Conservation (phyloP, 2,329 filamentous ascomycete genomes). For the Leptographium radiaticola region DNA sequence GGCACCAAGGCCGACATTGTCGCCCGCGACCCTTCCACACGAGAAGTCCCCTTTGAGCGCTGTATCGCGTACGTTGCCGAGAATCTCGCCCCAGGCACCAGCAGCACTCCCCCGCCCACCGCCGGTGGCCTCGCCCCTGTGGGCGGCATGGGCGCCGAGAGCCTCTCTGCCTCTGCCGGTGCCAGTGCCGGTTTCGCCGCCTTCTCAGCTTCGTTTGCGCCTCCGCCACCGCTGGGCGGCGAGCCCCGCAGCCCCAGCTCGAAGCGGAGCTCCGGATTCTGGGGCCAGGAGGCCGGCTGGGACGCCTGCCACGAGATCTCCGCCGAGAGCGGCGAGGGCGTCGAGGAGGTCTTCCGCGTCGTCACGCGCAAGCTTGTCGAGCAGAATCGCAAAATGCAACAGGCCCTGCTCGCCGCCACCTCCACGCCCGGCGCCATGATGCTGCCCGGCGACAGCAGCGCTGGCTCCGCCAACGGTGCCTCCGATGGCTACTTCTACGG, state of each 20-base stretch:
- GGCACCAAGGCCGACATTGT: slow-evolving; percentile 91
- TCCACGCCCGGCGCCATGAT: slow-evolving; percentile 30
- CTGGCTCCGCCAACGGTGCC: slow-evolving; percentile 3
- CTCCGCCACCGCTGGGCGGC: slow-evolving; percentile 12
- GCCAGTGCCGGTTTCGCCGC: not conserved
- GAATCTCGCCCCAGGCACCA: slow-evolving; percentile 62
- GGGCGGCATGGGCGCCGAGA: not conserved
- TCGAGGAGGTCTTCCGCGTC: slow-evolving; percentile 86
- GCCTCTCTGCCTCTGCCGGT: not conserved
- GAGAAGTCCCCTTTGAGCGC: slow-evolving; percentile 84
- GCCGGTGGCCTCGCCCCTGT: slow-evolving; percentile 18
- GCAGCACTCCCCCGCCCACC: slow-evolving; percentile 54
- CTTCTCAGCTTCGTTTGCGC: slow-evolving; percentile 3
- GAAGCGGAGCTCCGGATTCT: slow-evolving; percentile 63
- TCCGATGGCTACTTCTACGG: slow-evolving; percentile 3
- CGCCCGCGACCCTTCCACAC: slow-evolving; percentile 61
- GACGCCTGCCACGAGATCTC: slow-evolving; percentile 96
- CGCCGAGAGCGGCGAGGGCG: slow-evolving; percentile 85
- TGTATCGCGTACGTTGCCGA: slow-evolving; percentile 95
- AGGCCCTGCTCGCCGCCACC: slow-evolving; percentile 42
- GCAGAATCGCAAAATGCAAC: slow-evolving; percentile 50
- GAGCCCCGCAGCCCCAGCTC: slow-evolving; percentile 48
- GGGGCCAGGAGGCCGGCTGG: slow-evolving; percentile 90
- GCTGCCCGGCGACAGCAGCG: slow-evolving; percentile 7
- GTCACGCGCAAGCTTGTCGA: slow-evolving; percentile 50